These are phyloP conservation scores for Cryptococcus sp. DNA, from an alignment of 1,284 basidiomycete genomes.

Conservation along the genomic window DNA sequence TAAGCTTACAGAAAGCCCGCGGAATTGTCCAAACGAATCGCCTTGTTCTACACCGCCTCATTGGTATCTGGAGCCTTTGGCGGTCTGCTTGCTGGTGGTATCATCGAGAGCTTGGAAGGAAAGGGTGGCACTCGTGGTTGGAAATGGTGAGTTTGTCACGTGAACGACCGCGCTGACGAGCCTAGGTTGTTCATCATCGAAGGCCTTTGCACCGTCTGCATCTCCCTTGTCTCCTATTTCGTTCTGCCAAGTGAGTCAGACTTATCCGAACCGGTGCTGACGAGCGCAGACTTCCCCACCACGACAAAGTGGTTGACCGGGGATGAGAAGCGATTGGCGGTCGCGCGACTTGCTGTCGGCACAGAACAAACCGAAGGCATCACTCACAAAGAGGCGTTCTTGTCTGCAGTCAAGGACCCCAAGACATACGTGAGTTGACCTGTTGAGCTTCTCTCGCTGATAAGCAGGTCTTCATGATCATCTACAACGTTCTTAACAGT, in stretches of 20 bases:
- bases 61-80: constrained; percentile 48
- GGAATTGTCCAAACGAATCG: constrained; percentile 49
- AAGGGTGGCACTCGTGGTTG: constrained; percentile 35
- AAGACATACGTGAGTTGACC: constrained; percentile 44
- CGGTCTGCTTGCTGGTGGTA: constrained; percentile 46
- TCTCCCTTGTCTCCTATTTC: constrained; percentile 45
- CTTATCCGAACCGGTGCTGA: background rate
- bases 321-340: constrained; percentile 36
- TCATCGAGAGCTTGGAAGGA: constrained; percentile 42
- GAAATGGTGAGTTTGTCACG: constrained; percentile 38
- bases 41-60: constrained; percentile 46
- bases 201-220: constrained; percentile 43
- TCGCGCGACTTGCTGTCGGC: constrained; percentile 31
- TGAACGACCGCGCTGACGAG: background rate
- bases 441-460: background rate
- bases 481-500: constrained; percentile 47
- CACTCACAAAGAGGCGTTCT: constrained; percentile 37
- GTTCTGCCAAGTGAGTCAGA: constrained; percentile 44
- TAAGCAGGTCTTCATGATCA: constrained; percentile 30
- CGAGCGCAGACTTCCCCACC: constrained; percentile 39
- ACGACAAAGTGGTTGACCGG: constrained; percentile 46
- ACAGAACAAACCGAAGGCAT: constrained; percentile 27
- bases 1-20: constrained; percentile 21
- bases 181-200: constrained; percentile 51
- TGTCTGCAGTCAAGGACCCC: constrained; percentile 42